Base-by-base conservation (phyloP, 371 early-diverging fungal genomes). In the Mortierella sp. region DNA sequence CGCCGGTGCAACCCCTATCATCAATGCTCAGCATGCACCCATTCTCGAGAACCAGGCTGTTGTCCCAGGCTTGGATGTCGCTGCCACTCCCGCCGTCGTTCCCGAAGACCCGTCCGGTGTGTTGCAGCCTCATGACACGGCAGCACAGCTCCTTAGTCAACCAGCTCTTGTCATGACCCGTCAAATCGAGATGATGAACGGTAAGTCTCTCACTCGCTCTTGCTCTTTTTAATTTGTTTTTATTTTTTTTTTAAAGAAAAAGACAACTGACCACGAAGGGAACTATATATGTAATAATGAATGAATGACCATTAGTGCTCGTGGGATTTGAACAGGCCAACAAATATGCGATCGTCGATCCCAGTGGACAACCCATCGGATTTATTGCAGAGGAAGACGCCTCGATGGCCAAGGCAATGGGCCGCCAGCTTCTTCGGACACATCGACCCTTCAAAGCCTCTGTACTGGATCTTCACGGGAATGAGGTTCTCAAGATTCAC, bases 301-400 rank as follows among this genome's bases (percentile, higher is more conserved):
- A 9, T 37, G 37, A 37, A 37, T 29, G 25, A 14, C 47, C 21
- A 21, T n/a, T 70, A 79, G 79, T 68, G 21, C 64, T 80, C 26
- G 68, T 71, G 80, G 93, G 94, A 15, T 95, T 88, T 69, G 96
- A 97, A 75, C 95, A 97, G 81, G 96, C 94, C 26, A 97, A 97
- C 86, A 86, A 88, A 64, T 96, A 97, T 68, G 87, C 91, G 6
- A 90, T 97, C 48, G 87, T 90, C 70, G 92, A 93, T 73, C 85
- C 90, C 0, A 59, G 81, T 25, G 95, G 95, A n/a, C 83, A 85
- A 43, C 76, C 87, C 25, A 86, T 94, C 9, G 96, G 95, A 11
- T 94, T 87, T 66, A 93, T 97, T 75, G 91, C 90, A 6, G 97
- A 92, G 70, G 91, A 95, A 59, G 90, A 91, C 37, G 74, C 82